Evolutionary conservation across 1,284 basidiomycete species (phyloP), one percentile per base, ranked within the genome.

Genomic region (Marasmius fiardii): DNA sequence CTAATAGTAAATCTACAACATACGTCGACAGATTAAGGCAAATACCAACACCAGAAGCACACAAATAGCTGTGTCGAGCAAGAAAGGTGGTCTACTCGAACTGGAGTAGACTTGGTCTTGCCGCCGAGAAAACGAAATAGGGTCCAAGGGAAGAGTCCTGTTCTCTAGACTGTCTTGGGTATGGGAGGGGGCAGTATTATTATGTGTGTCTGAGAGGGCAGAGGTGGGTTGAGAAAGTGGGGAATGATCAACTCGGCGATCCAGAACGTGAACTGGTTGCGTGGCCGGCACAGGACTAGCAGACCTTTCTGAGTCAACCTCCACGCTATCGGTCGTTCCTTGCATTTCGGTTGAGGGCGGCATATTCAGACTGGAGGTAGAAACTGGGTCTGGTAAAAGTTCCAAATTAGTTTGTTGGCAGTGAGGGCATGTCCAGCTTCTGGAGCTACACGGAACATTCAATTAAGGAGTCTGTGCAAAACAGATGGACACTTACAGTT

Each of bases 381-480:
- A 39, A 12, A 70, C 58, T n/a, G 82, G 83, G 69, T 92, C 88
- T 12, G 88, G 88, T 51, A 95, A 79, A 43, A 86, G 77, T 49
- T 86, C 81, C 47, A 83, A 60, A 70, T 93, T 94, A 37, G 78
- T 68, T 60, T 82, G 77, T 50, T 83, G 75, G 68, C 93, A 95
- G 51, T 82, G 82, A 2, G 90, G 85, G 63, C 93, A 95, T 39
- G 75, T 72, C 93, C 93, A 95, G 6, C 51, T 37, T 47, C 57
- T 55, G 57, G 54, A 64, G 54, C 59, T 61, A 31, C 4, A 16
- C 12, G 18, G n/a, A 39, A 54, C 12, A 11, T 3, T 43, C 7
- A 21, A 49, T 52, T 50, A 51, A 58, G 55, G 44, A 31, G 28
- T 58, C 55, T 54, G 58, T 41, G 56, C 52, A 54, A 59, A 20